These are phyloP conservation scores for Mesembryanthemum crystallinum DNA, from an alignment of 148 eudicot species.

Conservation along the genomic window DNA sequence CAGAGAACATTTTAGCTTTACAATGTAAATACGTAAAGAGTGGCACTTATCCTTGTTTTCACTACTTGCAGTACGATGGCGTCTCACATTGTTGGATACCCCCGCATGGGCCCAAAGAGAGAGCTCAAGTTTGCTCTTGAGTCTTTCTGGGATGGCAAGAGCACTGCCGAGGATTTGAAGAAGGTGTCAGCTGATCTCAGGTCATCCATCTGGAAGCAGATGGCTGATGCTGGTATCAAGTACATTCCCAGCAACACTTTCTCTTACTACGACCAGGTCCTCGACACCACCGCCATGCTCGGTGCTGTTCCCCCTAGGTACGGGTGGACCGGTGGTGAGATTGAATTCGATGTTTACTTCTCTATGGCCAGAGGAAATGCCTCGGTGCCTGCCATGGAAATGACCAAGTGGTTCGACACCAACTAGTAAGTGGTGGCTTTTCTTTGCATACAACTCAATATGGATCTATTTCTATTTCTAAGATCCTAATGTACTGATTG, in stretches of 20 bases:
- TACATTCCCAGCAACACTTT: slow-evolving; percentile 89
- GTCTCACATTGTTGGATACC: slow-evolving; percentile 92
- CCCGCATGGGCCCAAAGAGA: slow-evolving; percentile 94
- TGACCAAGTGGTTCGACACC: slow-evolving; percentile 99
- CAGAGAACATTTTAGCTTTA: background rate
- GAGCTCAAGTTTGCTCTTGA: slow-evolving; percentile 89
- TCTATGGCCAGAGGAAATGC: slow-evolving; percentile 94
- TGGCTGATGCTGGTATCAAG: slow-evolving; percentile 75
- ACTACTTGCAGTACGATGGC: slow-evolving; percentile 58
- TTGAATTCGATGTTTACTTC: slow-evolving; percentile 71
- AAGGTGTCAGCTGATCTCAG: slow-evolving; percentile 72
- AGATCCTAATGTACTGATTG: slow-evolving; percentile 13
- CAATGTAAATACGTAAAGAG: background rate
- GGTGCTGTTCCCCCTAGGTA: slow-evolving; percentile 85
- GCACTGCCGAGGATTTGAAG: slow-evolving; percentile 75
- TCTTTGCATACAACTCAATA: background rate
- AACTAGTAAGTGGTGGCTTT: slow-evolving; percentile 65
- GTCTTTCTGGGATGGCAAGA: slow-evolving; percentile 86
- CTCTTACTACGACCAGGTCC: slow-evolving; percentile 75
- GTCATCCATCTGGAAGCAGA: slow-evolving; percentile 84
- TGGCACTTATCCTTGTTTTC: slow-evolving; percentile 14
- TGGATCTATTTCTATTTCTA: background rate
- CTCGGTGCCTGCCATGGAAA: slow-evolving; percentile 89
- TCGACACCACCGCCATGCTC: slow-evolving; percentile 83
- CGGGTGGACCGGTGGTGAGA: slow-evolving; percentile 72